Percentiles rank a stretch among this genome's conserved stretches.
phyloP scores from a whole-genome alignment of 352 stramenopile species.

The Saprolegnia parasitica region DNA sequence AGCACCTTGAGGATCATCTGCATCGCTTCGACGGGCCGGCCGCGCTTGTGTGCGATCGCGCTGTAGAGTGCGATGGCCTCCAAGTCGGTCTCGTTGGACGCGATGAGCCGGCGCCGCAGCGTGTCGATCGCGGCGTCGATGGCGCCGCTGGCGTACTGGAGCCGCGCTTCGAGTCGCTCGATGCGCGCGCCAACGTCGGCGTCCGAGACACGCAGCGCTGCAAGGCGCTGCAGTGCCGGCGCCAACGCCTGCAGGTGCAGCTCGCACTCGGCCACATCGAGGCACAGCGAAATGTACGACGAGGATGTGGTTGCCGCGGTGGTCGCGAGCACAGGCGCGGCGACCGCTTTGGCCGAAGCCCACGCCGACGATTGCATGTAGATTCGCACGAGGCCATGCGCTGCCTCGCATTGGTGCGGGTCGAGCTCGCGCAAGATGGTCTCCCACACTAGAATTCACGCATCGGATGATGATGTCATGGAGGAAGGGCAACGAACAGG shows the following conservation, averaged over 20 bases:
- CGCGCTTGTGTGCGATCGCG: constrained; percentile 53
- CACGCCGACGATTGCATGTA: constrained; percentile 19
- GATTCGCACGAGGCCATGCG: constrained; percentile 10
- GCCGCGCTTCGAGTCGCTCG: constrained; percentile 44
- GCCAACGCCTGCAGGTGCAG: background rate
- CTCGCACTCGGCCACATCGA: constrained; percentile 9
- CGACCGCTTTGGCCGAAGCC: constrained; percentile 3
- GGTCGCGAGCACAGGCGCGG: background rate
- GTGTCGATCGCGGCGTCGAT: constrained; percentile 51
- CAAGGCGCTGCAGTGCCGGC: background rate
- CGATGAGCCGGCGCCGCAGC: constrained; percentile 48
- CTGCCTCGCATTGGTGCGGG: background rate
- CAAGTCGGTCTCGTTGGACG: constrained; percentile 45
- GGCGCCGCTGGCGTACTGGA: constrained; percentile 43
- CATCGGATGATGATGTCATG: background rate
- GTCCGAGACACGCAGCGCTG: background rate
- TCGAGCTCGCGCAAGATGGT: constrained; percentile 14
- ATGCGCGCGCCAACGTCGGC: constrained; percentile 43
- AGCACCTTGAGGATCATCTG: constrained; percentile 64
- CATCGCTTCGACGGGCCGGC: constrained; percentile 53
- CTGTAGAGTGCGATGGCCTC: constrained; percentile 65
- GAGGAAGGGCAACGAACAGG: constrained; percentile 3
- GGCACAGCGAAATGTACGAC: background rate
- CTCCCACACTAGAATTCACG: constrained; percentile 17
- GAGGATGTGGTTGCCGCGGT: too few relatives aligned